phyloP scores from a whole-genome alignment of 1,284 basidiomycete genomes.

The Heterobasidion parviporum region DNA sequence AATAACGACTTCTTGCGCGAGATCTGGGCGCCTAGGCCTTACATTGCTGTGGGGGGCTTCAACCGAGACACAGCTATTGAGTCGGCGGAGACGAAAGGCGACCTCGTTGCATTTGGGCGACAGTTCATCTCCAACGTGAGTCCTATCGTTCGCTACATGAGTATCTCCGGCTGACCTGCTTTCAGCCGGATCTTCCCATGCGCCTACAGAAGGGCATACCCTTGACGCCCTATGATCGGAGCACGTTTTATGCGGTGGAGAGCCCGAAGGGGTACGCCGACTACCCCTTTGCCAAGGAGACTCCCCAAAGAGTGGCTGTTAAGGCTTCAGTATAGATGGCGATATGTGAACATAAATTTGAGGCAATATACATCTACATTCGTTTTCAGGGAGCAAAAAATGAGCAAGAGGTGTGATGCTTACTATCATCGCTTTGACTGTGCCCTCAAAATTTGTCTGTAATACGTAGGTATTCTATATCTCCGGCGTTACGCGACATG shows the following conservation, averaged over 20 bases:
- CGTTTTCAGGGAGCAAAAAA: too few relatives aligned
- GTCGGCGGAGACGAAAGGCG: constrained; percentile 18
- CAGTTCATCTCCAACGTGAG: constrained; percentile 36
- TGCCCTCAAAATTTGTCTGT: too few relatives aligned
- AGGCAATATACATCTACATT: too few relatives aligned
- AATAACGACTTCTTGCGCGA: constrained; percentile 20
- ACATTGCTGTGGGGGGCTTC: constrained; percentile 28
- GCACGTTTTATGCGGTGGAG: constrained; percentile 16
- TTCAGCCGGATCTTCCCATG: constrained; percentile 33
- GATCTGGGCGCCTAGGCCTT: constrained; percentile 16
- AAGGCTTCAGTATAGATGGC: too few relatives aligned
- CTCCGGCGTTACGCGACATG: too few relatives aligned
- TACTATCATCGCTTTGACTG: too few relatives aligned
- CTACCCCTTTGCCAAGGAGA: constrained; percentile 16
- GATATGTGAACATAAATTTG: too few relatives aligned
- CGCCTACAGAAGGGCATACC: constrained; percentile 20
- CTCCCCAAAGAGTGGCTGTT: too few relatives aligned
- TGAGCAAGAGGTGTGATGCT: too few relatives aligned
- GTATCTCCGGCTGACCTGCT: not conserved
- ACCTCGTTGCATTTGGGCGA: constrained; percentile 35
- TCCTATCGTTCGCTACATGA: too few relatives aligned
- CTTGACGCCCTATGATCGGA: constrained; percentile 16
- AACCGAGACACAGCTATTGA: constrained; percentile 13
- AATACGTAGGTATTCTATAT: too few relatives aligned
- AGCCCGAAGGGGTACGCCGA: constrained; percentile 17